These are phyloP conservation scores for Aspergillus sp. DNA, from an alignment of 2,329 filamentous ascomycete genomes.

Conservation along the genomic window DNA sequence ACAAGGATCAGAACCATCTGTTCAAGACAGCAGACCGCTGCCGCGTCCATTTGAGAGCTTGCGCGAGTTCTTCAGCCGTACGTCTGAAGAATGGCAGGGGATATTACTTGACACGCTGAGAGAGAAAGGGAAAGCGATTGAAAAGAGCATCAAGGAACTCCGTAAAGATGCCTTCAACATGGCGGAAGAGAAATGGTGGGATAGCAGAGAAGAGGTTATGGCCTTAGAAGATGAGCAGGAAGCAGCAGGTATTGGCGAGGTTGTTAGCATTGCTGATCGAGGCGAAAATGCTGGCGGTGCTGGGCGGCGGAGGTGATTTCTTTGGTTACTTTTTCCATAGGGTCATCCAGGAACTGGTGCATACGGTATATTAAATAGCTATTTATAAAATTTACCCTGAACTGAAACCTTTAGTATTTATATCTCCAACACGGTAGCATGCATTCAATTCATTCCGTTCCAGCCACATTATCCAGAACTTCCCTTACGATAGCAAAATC, in stretches of 20 bases:
- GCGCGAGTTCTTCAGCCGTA: constrained; percentile 88
- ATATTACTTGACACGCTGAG: constrained; percentile 73
- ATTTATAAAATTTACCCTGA: background rate
- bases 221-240: constrained; percentile 94
- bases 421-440: background rate
- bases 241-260: constrained; percentile 89
- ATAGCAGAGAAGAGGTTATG: constrained; percentile 89
- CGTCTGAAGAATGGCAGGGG: constrained; percentile 87
- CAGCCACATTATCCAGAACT: constrained; percentile 58
- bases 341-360: background rate
- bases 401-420: background rate
- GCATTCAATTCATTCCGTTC: background rate
- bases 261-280: constrained; percentile 80
- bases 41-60: constrained; percentile 81
- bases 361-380: background rate
- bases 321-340: background rate
- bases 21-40: constrained; percentile 75
- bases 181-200: constrained; percentile 98
- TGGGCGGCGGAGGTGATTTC: constrained; percentile 43
- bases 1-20: constrained; percentile 42
- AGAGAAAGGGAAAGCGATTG: constrained; percentile 57
- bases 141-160: constrained; percentile 81
- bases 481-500: constrained; percentile 66
- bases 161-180: constrained; percentile 86
- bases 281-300: constrained; percentile 52